A percentile compares a stretch with the other conserved stretches of the same genome.
phyloP scores from a whole-genome alignment of 2,329 filamentous ascomycete species.

The Aspergillus glaucus region DNA sequence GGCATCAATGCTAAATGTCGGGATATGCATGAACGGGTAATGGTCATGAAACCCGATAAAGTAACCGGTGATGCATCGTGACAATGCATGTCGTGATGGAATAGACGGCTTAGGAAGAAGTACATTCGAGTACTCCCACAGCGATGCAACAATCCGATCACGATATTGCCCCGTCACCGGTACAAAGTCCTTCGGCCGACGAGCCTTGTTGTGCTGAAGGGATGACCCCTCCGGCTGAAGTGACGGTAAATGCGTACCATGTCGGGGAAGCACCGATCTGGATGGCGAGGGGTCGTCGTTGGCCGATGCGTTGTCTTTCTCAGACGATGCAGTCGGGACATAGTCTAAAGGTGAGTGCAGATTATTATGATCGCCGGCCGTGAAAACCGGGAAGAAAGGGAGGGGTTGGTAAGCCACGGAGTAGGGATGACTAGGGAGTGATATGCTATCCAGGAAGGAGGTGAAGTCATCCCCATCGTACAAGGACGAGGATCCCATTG shows the following conservation, averaged over 20 bases:
- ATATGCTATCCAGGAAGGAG: constrained; percentile 29
- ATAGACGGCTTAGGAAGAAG: constrained; percentile 17
- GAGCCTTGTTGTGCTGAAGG: constrained; percentile 17
- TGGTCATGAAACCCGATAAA: constrained; percentile 28
- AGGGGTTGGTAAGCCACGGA: constrained; percentile 29
- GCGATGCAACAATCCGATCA: constrained; percentile 17
- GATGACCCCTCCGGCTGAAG: constrained; percentile 25
- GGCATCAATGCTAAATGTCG: constrained; percentile 22
- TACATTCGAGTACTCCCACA: constrained; percentile 23
- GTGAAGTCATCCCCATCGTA: constrained; percentile 31
- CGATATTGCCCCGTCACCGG: constrained; percentile 26
- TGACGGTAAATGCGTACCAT: constrained; percentile 28
- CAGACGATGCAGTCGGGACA: constrained; percentile 11
- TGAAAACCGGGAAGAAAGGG: constrained; percentile 24
- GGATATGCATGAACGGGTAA: constrained; percentile 28
- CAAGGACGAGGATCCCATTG: constrained; percentile 14
- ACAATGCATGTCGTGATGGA: constrained; percentile 28
- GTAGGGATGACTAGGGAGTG: constrained; percentile 27
- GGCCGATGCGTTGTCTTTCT: constrained; percentile 3
- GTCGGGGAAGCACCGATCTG: constrained; percentile 26
- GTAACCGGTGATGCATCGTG: constrained; percentile 28
- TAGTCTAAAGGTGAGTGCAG: constrained; percentile 16
- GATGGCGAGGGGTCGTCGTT: constrained; percentile 17
- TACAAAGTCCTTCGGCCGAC: constrained; percentile 23
- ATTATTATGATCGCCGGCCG: constrained; percentile 1